Evolutionary conservation across 225 moss, liverwort and hornwort species (phyloP).

Genomic region (Marchantia polymorpha): DNA sequence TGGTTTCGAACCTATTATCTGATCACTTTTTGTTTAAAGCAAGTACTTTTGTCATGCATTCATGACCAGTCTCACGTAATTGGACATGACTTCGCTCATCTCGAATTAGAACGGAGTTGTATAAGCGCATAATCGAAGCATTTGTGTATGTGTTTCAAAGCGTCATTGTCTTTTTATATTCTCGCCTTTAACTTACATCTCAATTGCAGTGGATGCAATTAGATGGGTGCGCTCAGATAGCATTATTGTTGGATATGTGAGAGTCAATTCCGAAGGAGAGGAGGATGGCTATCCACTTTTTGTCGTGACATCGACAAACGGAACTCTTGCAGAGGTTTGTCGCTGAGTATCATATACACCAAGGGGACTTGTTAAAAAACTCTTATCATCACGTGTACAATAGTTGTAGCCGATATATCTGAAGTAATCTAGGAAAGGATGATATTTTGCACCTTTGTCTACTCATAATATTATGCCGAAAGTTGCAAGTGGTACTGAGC

Average conservation of each 20-base stretch:
- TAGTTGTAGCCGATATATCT: not conserved
- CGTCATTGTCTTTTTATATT: conserved; percentile 17
- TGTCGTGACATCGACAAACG: conserved; percentile 57
- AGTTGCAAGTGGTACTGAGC: not conserved
- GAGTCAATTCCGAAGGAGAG: conserved; percentile 64
- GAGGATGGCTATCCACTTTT: conserved; percentile 85
- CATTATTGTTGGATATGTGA: conserved; percentile 68
- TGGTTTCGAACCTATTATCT: not conserved
- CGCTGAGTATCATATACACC: not conserved
- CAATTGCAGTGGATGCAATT: conserved; percentile 77
- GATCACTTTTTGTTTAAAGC: not conserved
- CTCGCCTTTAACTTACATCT: conserved; percentile 21
- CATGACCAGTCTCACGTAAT: not conserved
- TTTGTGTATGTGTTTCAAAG: not conserved
- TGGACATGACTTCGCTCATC: not conserved
- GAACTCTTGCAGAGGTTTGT: conserved; percentile 71
- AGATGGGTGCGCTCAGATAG: conserved; percentile 85
- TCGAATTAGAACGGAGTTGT: not conserved
- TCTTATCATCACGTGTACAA: not conserved
- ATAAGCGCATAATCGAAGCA: not conserved
- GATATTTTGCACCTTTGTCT: not conserved
- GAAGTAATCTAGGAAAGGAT: not conserved
- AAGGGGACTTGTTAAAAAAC: too few relatives aligned
- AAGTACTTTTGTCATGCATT: not conserved
- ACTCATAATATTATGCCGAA: not conserved